Base-by-base conservation (phyloP, 108 stramenopile species). In the Craspedostauros australis region DNA sequence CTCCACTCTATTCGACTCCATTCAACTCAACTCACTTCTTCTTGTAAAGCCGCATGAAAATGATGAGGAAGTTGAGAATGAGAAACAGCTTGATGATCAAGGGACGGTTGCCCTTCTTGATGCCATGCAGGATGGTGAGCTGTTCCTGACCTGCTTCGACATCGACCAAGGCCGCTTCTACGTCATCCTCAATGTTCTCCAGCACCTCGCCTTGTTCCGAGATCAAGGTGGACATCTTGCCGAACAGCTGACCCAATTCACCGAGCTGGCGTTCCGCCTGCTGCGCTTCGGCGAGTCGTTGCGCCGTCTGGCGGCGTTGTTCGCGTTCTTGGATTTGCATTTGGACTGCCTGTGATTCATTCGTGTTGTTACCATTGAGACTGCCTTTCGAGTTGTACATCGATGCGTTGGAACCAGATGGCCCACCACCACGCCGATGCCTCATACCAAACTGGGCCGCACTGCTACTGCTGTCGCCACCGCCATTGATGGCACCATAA, bases 121-220 rank as follows among this genome's bases (percentile, higher is more conserved):
- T 54, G 4, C 65, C 57, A 49, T 93, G 83, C 22, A 93, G 59
- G 26, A 69, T 89, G 5, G 74, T 67, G 19, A 93, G 54, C 60
- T 93, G 87, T 38, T 84, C 76, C 55, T 84, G 80, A 4, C 87
- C 91, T 1, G 83, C 83, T 40, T 71, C 57, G 14, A 93, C 79
- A 43, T 93, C 80, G 30, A 59, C 49, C 22, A 60, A 60, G 18
- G 86, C 87, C 16, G 75, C 73, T 60, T 87, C 91, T 7, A 88
- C 87, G 46, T 93, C 91, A 64, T 93, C 91, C 63, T 93, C 91
- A 22, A 93, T 77, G 54, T 84, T 79, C 55, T 84, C 84, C 44
- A 93, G 47, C 4, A 72, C 69, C 64, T 93, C 91, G 0, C 80
- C 82, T 71, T 88, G 86, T 41, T 84, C 72, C 6, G 38, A 39